Percentiles rank a stretch among this genome's conserved stretches.
phyloP scores from a whole-genome alignment of 441 rosid species.

The Jatropha podagrica region DNA sequence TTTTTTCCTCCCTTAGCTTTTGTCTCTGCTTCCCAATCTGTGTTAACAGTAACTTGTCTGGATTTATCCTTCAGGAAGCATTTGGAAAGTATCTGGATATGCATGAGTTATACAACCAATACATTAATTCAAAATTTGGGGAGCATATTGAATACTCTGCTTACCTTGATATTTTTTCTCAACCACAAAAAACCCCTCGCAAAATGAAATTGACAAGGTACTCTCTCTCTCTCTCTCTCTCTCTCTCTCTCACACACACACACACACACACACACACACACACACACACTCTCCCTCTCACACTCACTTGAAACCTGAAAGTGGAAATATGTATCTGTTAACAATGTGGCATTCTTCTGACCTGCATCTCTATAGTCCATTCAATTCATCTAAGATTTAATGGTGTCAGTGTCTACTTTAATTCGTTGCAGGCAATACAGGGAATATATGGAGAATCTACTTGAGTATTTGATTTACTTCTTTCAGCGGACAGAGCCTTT shows the following conservation, averaged over 20 bases:
- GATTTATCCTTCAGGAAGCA: slow-evolving; percentile 63
- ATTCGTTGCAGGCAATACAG: slow-evolving; percentile 68
- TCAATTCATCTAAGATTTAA: slow-evolving; percentile 7
- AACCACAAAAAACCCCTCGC: slow-evolving; percentile 53
- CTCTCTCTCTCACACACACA: background rate
- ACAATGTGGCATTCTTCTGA: too few relatives aligned
- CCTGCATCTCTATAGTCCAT: background rate
- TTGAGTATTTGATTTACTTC: slow-evolving; percentile 73
- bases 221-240: background rate
- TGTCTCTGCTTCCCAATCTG: background rate
- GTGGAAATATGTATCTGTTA: too few relatives aligned
- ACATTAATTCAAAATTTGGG: slow-evolving; percentile 85
- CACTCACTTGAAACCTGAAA: too few relatives aligned
- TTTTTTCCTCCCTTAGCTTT: background rate
- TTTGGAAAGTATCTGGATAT: slow-evolving; percentile 79
- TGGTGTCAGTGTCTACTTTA: background rate
- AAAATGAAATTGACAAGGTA: slow-evolving; percentile 74
- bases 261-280: too few relatives aligned
- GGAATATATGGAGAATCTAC: slow-evolving; percentile 76
- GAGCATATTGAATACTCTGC: slow-evolving; percentile 80
- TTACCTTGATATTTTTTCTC: slow-evolving; percentile 76
- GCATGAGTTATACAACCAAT: slow-evolving; percentile 87
- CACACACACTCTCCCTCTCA: too few relatives aligned
- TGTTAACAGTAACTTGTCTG: slow-evolving; percentile 14
- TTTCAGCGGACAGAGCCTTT: slow-evolving; percentile 92